Conservation (phyloP, 2,329 filamentous ascomycete species). For the Sporothrix phasma region DNA sequence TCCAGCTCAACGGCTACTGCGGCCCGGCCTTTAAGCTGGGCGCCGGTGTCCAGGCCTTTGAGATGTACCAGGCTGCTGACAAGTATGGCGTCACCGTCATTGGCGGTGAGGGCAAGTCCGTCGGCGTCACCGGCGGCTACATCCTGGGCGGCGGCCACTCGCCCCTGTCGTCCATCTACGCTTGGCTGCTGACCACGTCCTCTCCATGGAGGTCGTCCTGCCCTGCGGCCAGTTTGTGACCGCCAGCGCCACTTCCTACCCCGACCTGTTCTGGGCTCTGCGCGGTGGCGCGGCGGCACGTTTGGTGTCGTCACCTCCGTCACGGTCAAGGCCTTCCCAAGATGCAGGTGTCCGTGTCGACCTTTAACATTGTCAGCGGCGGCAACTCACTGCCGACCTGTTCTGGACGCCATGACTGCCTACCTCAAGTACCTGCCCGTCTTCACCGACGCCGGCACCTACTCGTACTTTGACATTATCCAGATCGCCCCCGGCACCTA, state of each 20-base stretch:
- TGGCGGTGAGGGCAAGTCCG: slow-evolving; percentile 36
- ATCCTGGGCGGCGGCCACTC: slow-evolving; percentile 44
- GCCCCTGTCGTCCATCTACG: slow-evolving; percentile 39
- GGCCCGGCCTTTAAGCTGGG: slow-evolving; percentile 33
- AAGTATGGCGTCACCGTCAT: slow-evolving; percentile 38
- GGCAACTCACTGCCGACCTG: slow-evolving; percentile 33
- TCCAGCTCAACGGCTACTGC: slow-evolving; percentile 21
- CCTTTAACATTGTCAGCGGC: slow-evolving; percentile 18
- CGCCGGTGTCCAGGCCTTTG: slow-evolving; percentile 39
- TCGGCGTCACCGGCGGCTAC: slow-evolving; percentile 42
- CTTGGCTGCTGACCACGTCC: slow-evolving; percentile 40
- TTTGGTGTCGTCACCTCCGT: slow-evolving; percentile 29
- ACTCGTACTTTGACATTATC: slow-evolving; percentile 26
- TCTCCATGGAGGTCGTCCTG: slow-evolving; percentile 39
- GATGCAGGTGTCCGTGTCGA: slow-evolving; percentile 20
- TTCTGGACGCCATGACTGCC: slow-evolving; percentile 25
- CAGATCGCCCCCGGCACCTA: slow-evolving; percentile 17
- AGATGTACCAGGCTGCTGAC: slow-evolving; percentile 42
- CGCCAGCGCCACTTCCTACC: slow-evolving; percentile 34
- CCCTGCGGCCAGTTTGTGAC: slow-evolving; percentile 35
- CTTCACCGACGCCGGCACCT: slow-evolving; percentile 24
- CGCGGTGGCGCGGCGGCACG: slow-evolving; percentile 34
- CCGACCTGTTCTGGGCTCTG: slow-evolving; percentile 48
- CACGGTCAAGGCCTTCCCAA: slow-evolving; percentile 18
- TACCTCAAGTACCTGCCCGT: slow-evolving; percentile 24